Conservation (phyloP, 2,329 filamentous ascomycete genomes). For the Fusarium solani-melongenae region DNA sequence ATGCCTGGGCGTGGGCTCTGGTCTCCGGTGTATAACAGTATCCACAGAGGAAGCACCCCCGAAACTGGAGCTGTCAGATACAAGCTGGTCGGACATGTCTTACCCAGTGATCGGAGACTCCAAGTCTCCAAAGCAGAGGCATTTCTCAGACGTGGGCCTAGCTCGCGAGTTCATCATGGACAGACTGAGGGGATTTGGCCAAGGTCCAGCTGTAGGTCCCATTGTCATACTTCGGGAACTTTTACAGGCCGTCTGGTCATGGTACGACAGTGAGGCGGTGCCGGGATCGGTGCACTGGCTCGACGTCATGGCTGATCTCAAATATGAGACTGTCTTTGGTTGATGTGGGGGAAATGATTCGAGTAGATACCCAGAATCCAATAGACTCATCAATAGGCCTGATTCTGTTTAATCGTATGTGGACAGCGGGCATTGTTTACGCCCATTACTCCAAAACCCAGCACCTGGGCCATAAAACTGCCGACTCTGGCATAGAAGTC, state of each 20-base stretch:
- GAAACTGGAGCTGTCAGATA: background rate
- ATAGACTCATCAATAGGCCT: background rate
- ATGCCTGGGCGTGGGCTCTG: slow-evolving; percentile 20
- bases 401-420: background rate
- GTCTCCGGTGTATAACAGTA: slow-evolving; percentile 16
- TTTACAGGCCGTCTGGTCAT: slow-evolving; percentile 25
- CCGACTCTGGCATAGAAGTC: background rate
- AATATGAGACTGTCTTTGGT: slow-evolving; percentile 33
- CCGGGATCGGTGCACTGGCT: slow-evolving; percentile 22
- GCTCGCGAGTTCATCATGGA: slow-evolving; percentile 26
- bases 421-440: background rate
- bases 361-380: background rate
- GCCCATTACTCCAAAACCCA: background rate
- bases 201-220: slow-evolving; percentile 13
- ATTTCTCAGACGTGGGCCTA: slow-evolving; percentile 7
- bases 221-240: slow-evolving; percentile 25
- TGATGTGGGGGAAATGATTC: slow-evolving; percentile 1
- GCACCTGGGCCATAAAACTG: background rate
- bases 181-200: background rate
- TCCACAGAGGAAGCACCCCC: slow-evolving; percentile 3
- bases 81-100: background rate
- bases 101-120: background rate
- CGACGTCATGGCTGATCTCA: slow-evolving; percentile 26
- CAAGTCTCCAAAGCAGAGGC: background rate
- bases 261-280: slow-evolving; percentile 26